Evolutionary conservation across 371 early-diverging fungal genomes (phyloP).

Genomic region (Apophysomyces sp.): DNA sequence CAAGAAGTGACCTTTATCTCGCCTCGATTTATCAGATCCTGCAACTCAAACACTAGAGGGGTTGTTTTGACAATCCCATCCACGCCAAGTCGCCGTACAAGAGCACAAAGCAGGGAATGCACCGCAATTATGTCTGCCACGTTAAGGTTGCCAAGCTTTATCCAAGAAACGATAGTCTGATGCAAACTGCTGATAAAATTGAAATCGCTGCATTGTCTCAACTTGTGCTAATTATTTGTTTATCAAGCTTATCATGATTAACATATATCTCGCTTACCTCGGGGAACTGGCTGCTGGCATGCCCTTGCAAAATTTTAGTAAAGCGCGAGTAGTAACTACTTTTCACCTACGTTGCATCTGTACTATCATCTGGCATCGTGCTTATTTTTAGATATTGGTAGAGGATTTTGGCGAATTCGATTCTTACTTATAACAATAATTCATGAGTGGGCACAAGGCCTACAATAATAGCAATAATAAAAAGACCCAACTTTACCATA

Average conservation of each 20-base stretch:
- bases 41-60: slow-evolving; percentile 57
- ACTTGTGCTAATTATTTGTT: slow-evolving; percentile 3
- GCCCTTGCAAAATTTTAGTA: not conserved
- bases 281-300: not conserved
- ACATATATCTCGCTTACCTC: not conserved
- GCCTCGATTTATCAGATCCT: slow-evolving; percentile 26
- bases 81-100: slow-evolving; percentile 38
- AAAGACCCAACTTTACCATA: slow-evolving; percentile 16
- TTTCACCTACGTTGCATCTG: slow-evolving; percentile 19
- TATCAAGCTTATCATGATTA: not conserved
- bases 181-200: slow-evolving; percentile 46
- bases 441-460: not conserved
- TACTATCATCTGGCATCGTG: not conserved
- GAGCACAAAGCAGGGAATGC: slow-evolving; percentile 40
- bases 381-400: slow-evolving; percentile 13
- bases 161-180: slow-evolving; percentile 49
- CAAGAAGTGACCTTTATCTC: slow-evolving; percentile 22
- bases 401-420: slow-evolving; percentile 6
- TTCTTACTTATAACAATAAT: not conserved
- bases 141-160: slow-evolving; percentile 32
- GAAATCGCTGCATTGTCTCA: slow-evolving; percentile 21
- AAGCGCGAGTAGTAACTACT: not conserved
- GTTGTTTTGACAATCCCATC: slow-evolving; percentile 53
- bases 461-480: not conserved
- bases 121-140: slow-evolving; percentile 58